phyloP scores from a whole-genome alignment of 495 filamentous ascomycete species.

The Astrothelium macrocarpum region DNA sequence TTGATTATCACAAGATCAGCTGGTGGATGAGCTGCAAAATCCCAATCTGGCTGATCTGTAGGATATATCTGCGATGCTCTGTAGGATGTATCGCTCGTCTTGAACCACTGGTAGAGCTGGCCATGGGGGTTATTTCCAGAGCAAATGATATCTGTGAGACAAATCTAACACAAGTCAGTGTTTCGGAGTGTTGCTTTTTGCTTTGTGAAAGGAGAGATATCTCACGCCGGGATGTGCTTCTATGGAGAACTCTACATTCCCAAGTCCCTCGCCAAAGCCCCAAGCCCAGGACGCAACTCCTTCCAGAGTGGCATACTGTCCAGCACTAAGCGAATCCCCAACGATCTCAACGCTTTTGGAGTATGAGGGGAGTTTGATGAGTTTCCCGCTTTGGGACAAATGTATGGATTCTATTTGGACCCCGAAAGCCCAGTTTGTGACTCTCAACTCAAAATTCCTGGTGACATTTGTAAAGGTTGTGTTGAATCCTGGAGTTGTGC shows the following conservation, averaged over 20 bases:
- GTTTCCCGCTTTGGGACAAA: conserved; percentile 37
- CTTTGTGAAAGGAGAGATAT: background rate
- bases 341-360: conserved; percentile 54
- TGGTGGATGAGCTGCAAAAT: conserved; percentile 47
- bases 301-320: conserved; percentile 57
- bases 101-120: conserved; percentile 57
- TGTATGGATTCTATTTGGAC: conserved; percentile 52
- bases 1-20: conserved; percentile 61
- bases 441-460: conserved; percentile 43
- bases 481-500: conserved; percentile 34
- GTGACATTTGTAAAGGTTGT: conserved; percentile 35
- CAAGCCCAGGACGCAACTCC: conserved; percentile 51
- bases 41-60: conserved; percentile 48
- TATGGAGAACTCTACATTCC: conserved; percentile 54
- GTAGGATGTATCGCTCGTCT: conserved; percentile 49
- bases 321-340: conserved; percentile 50
- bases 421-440: conserved; percentile 60
- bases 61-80: conserved; percentile 44
- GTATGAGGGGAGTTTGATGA: conserved; percentile 45
- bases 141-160: conserved; percentile 40
- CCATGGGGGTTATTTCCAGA: conserved; percentile 35
- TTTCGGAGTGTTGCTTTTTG: background rate
- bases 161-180: background rate
- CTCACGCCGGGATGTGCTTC: conserved; percentile 33
- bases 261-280: conserved; percentile 49